phyloP scores from a whole-genome alignment of 148 eudicot species.

The Spergularia bocconei region DNA sequence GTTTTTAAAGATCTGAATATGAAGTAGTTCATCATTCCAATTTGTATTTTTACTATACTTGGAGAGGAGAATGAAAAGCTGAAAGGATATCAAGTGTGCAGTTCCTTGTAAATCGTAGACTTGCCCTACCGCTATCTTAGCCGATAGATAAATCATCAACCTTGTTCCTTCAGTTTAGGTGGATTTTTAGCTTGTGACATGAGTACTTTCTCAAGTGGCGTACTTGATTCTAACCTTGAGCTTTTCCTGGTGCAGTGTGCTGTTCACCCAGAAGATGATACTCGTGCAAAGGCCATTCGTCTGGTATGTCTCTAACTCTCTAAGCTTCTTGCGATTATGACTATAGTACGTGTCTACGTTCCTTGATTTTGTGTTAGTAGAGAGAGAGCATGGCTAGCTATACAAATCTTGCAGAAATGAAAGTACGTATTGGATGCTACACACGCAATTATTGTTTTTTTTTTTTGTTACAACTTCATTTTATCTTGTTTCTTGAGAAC shows the following conservation, averaged over 20 bases:
- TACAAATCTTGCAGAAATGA: background rate
- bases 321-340: background rate
- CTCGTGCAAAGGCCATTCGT: conserved; percentile 86
- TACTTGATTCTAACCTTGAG: conserved; percentile 24
- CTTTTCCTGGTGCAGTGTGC: conserved; percentile 69
- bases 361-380: background rate
- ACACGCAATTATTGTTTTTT: background rate
- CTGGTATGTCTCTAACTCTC: conserved; percentile 50
- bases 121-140: background rate
- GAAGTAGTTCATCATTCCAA: background rate
- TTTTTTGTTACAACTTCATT: background rate
- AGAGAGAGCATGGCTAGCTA: background rate
- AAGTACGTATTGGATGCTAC: background rate
- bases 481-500: background rate
- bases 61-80: background rate
- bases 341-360: background rate
- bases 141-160: background rate
- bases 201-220: background rate
- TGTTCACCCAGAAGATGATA: conserved; percentile 75
- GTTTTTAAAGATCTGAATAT: background rate
- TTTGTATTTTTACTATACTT: background rate
- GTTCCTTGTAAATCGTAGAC: background rate
- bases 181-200: background rate
- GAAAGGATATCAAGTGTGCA: background rate
- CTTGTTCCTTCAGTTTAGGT: background rate